A percentile compares a stretch with the other conserved stretches of the same genome.
Evolutionary conservation across 176 grass and related monocot genomes (phyloP).

Genomic region (Stipa capillata): DNA sequence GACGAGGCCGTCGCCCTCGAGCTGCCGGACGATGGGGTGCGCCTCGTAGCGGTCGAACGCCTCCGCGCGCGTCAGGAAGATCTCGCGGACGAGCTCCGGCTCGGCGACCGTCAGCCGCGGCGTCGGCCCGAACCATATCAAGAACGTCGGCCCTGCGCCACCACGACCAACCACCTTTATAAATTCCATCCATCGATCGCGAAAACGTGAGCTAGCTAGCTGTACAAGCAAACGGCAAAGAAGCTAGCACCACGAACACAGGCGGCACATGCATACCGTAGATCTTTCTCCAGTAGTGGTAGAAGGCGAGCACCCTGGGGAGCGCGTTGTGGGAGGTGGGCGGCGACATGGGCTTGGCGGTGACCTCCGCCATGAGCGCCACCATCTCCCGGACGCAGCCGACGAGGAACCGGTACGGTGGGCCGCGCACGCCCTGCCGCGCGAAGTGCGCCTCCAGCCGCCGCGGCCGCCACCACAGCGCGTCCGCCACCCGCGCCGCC

Average conservation of each 20-base stretch:
- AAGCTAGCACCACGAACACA: background rate
- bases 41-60: conserved; percentile 77
- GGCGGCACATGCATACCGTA: conserved; percentile 42
- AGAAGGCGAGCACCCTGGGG: conserved; percentile 78
- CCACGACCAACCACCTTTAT: background rate
- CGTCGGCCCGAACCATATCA: conserved; percentile 87
- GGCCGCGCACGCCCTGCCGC: conserved; percentile 61
- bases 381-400: conserved; percentile 79
- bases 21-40: conserved; percentile 71
- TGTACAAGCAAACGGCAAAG: background rate
- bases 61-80: conserved; percentile 48
- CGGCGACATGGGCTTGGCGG: conserved; percentile 55
- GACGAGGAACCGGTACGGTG: conserved; percentile 64
- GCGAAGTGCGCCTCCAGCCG: conserved; percentile 68
- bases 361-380: conserved; percentile 59
- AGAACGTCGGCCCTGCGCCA: conserved; percentile 49
- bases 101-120: conserved; percentile 66
- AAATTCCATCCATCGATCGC: background rate
- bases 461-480: conserved; percentile 69
- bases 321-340: conserved; percentile 56
- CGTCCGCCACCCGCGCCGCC: conserved; percentile 45
- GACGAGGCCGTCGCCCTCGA: conserved; percentile 79
- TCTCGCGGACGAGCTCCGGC: conserved; percentile 64
- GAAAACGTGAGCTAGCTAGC: background rate
- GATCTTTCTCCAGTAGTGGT: conserved; percentile 82